Conservation (phyloP, 768 basidiomycete species). For the Antrodiella citrinella region DNA sequence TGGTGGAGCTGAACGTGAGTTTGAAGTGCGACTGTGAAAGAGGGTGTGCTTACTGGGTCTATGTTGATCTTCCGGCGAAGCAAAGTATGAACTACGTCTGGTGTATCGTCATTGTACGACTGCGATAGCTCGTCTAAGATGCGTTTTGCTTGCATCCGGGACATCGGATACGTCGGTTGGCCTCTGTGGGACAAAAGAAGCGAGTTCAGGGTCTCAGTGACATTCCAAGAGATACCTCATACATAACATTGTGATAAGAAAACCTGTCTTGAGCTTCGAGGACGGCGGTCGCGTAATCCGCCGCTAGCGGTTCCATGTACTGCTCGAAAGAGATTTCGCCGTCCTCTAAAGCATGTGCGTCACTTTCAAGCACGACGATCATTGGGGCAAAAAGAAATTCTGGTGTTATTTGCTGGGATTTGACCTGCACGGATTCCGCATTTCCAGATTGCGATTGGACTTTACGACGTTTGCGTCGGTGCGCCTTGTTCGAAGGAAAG, state of each 20-base stretch:
- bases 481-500: background rate
- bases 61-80: slow-evolving; percentile 8
- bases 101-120: background rate
- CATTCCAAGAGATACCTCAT: background rate
- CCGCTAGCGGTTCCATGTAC: slow-evolving; percentile 24
- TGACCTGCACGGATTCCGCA: too few species aligned
- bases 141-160: slow-evolving; percentile 1
- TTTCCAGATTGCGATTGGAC: background rate
- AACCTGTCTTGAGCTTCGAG: background rate
- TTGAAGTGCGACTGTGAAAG: too few species aligned
- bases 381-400: slow-evolving; percentile 4
- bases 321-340: slow-evolving; percentile 24
- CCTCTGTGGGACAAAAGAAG: background rate
- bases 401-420: background rate
- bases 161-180: slow-evolving; percentile 6
- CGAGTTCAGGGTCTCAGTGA: background rate
- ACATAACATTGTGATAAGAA: background rate
- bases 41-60: slow-evolving; percentile 12
- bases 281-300: slow-evolving; percentile 15
- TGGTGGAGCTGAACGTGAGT: background rate
- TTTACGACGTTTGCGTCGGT: background rate
- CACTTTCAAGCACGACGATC: slow-evolving; percentile 1
- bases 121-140: slow-evolving; percentile 5
- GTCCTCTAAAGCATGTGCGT: slow-evolving; percentile 1
- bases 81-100: slow-evolving; percentile 1